These are phyloP conservation scores for Calamus simplicifolius DNA, from an alignment of 176 grass and related monocot genomes.

Conservation along the genomic window DNA sequence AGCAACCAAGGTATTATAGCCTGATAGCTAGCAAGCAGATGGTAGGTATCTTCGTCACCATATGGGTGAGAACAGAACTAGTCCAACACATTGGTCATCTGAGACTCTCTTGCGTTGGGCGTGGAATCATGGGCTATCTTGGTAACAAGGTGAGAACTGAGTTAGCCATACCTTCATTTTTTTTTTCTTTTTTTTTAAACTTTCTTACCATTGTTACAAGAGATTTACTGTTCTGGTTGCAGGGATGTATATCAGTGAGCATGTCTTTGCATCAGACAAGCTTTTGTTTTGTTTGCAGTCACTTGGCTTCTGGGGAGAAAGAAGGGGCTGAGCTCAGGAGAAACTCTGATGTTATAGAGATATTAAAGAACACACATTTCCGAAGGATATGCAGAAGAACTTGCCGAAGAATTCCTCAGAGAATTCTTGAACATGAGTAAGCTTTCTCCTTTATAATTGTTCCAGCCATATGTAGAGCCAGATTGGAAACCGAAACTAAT, in stretches of 20 bases:
- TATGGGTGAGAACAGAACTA: constrained; percentile 66
- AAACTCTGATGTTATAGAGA: constrained; percentile 80
- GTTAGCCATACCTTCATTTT: not conserved
- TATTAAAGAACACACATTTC: constrained; percentile 83
- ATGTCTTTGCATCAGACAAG: constrained; percentile 80
- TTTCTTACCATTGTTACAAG: too few relatives aligned
- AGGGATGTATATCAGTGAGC: constrained; percentile 92
- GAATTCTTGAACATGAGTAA: constrained; percentile 91
- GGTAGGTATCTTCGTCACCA: constrained; percentile 83
- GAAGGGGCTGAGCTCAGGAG: constrained; percentile 79
- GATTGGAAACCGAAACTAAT: not conserved
- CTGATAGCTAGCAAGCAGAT: constrained; percentile 81
- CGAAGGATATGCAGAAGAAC: constrained; percentile 46
- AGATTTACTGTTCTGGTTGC: not conserved
- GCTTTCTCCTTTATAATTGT: not conserved
- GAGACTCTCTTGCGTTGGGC: constrained; percentile 64
- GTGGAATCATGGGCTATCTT: constrained; percentile 86
- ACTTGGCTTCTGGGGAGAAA: constrained; percentile 93
- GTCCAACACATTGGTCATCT: constrained; percentile 63
- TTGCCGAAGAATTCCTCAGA: constrained; percentile 40
- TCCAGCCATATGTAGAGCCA: not conserved
- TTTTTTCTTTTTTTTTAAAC: not conserved
- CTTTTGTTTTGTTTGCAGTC: constrained; percentile 89
- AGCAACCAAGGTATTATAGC: constrained; percentile 44
- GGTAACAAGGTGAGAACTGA: constrained; percentile 63